Base-by-base conservation (phyloP, 1,284 basidiomycete genomes). In the Caloboletus inedulis region DNA sequence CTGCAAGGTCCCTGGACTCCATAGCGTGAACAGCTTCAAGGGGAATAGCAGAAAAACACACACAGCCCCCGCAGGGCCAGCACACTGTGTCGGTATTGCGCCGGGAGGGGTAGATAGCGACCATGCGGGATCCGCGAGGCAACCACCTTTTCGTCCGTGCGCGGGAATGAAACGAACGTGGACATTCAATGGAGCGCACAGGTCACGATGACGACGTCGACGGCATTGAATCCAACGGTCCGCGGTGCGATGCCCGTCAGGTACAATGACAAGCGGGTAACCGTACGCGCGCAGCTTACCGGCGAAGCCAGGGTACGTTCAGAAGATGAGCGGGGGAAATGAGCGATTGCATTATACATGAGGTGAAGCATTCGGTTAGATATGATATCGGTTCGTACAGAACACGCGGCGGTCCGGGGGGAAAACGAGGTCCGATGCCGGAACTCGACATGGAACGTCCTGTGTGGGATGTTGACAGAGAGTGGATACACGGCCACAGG, bases 91-190 rank as follows among this genome's bases (percentile, higher is more conserved):
- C 63, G 63, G 59, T 47, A 37, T 54, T 63, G 53, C 52, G 61
- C 61, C 57, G 34, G 30, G 44, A 35, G 33, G 29, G 35, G 34
- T 31, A 59, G 53, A 62, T 54, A 56, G 27, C 12, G 52, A 52
- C 63, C 63, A 65, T 64, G 63, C 64, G 54, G 55, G 52, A 48
- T 59, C 64, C 63, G 65, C 64, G 56, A 65, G 63, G 63, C 64
- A 49, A 18, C 41, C 34, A 37, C 27, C 40, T 56, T 56, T 47
- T 52, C 50, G 43, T 27, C 52, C 47, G 19, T 49, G 56, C 56
- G 62, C 63, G 66, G 63, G 64, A 65, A 69, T 65, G 62, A 63
- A 66, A 49, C 59, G 54, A 68, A 43, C 58, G 58, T 62, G 62
- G 52, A 3, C 35, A 30, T 29, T 40, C 18, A 49, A 46, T 29